Conservation (phyloP, 2,329 filamentous ascomycete species). For the Pseudogymnoascus sp. region DNA sequence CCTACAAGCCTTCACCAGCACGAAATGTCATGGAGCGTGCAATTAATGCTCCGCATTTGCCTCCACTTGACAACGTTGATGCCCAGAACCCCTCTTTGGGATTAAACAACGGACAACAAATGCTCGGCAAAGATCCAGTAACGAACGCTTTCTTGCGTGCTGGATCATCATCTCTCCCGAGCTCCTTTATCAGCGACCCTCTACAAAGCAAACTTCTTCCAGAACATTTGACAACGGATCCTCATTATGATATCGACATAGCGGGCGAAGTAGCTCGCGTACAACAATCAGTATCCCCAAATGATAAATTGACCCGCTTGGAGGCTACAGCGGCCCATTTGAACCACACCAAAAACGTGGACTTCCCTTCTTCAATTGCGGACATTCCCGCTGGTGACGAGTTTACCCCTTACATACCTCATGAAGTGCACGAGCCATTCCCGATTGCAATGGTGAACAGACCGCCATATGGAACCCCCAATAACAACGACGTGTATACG, state of each 20-base stretch:
- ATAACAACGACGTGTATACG: constrained; percentile 51
- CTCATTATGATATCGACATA: constrained; percentile 58
- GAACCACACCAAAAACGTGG: constrained; percentile 51
- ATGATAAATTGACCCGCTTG: constrained; percentile 44
- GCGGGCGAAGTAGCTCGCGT: constrained; percentile 54
- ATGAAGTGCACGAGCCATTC: constrained; percentile 47
- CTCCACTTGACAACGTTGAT: not conserved
- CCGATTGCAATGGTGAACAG: constrained; percentile 68
- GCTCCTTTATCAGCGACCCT: not conserved
- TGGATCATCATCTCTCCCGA: not conserved
- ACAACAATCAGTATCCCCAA: constrained; percentile 48
- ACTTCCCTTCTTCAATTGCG: constrained; percentile 45
- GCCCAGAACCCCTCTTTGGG: not conserved
- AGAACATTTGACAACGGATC: constrained; percentile 51
- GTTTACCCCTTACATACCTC: constrained; percentile 61
- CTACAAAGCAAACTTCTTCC: constrained; percentile 30
- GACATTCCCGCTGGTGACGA: constrained; percentile 44
- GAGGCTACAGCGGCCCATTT: constrained; percentile 58
- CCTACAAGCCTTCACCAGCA: not conserved
- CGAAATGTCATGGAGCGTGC: not conserved
- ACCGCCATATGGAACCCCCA: constrained; percentile 57
- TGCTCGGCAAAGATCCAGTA: not conserved
- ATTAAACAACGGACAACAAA: not conserved
- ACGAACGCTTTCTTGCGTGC: not conserved
- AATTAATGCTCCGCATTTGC: not conserved